These are phyloP conservation scores for Musa schizocarpa DNA, from an alignment of 176 grass and related monocot species.

Conservation along the genomic window DNA sequence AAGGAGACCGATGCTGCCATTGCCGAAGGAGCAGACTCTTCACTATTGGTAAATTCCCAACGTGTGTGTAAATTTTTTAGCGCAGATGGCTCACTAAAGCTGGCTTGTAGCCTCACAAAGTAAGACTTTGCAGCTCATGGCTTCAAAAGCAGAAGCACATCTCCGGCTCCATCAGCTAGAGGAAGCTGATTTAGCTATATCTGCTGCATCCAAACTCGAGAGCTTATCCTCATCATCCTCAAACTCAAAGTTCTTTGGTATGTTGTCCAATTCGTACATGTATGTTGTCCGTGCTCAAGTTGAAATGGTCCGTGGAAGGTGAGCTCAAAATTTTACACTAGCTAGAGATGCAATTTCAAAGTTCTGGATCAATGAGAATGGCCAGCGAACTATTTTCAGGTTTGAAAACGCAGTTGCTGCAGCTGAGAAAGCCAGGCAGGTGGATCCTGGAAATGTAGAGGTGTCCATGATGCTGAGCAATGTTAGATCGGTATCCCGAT, in stretches of 20 bases:
- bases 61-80: not conserved
- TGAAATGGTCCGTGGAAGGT: constrained; percentile 91
- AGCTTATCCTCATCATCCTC: constrained; percentile 42
- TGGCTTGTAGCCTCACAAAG: not conserved
- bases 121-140: constrained; percentile 50
- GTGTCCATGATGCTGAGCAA: constrained; percentile 46
- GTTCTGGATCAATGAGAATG: not conserved
- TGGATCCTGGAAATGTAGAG: constrained; percentile 58
- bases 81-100: not conserved
- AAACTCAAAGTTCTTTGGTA: constrained; percentile 67
- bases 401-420: constrained; percentile 59
- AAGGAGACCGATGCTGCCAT: constrained; percentile 75
- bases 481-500: constrained; percentile 58
- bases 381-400: not conserved
- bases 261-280: constrained; percentile 58
- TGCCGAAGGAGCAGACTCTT: constrained; percentile 75
- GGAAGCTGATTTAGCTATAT: constrained; percentile 67
- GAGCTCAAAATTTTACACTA: constrained; percentile 8
- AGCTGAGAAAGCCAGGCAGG: constrained; percentile 59
- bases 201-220: constrained; percentile 73
- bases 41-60: constrained; percentile 45
- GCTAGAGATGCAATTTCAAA: not conserved
- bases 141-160: constrained; percentile 73
- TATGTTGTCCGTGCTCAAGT: constrained; percentile 68
- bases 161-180: constrained; percentile 59